A percentile compares a stretch with the other conserved stretches of the same genome.
These are phyloP conservation scores for Paraconiothyrium sp. DNA, from an alignment of 2,329 filamentous ascomycete species.

Conservation along the genomic window DNA sequence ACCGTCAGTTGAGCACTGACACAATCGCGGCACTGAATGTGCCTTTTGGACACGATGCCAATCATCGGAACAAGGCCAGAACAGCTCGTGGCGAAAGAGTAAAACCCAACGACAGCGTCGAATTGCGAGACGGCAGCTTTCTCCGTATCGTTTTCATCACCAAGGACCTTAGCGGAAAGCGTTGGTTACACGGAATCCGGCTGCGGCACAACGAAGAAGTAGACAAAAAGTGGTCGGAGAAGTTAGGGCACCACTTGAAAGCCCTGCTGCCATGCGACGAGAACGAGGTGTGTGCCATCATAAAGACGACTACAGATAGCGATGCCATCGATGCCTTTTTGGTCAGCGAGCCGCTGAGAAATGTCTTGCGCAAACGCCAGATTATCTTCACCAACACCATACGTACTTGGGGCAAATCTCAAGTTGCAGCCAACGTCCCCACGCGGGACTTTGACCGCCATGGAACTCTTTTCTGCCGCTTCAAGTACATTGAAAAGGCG, in stretches of 20 bases:
- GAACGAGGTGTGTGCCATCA: neutral
- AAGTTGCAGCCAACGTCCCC: neutral
- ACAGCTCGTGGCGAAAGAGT: neutral
- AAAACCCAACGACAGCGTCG: neutral
- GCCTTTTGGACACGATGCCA: neutral
- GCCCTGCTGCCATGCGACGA: neutral
- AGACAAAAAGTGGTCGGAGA: neutral
- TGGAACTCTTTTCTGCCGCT: neutral
- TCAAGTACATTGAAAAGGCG: neutral
- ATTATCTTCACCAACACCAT: neutral
- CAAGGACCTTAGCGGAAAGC: neutral
- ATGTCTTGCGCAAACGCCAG: neutral
- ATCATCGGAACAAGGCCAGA: neutral
- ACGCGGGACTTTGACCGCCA: neutral
- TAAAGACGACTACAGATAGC: neutral
- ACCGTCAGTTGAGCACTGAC: neutral
- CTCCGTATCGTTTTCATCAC: neutral
- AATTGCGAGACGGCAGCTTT: neutral
- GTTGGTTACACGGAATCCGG: neutral
- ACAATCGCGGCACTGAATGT: neutral
- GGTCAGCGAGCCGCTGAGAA: neutral
- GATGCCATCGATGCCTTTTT: constrained; percentile 1
- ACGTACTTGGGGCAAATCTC: neutral
- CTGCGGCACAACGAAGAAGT: neutral
- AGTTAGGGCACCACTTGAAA: neutral